phyloP scores from a whole-genome alignment of 805 yeast genomes.

The Metschnikowia amazonensis region DNA sequence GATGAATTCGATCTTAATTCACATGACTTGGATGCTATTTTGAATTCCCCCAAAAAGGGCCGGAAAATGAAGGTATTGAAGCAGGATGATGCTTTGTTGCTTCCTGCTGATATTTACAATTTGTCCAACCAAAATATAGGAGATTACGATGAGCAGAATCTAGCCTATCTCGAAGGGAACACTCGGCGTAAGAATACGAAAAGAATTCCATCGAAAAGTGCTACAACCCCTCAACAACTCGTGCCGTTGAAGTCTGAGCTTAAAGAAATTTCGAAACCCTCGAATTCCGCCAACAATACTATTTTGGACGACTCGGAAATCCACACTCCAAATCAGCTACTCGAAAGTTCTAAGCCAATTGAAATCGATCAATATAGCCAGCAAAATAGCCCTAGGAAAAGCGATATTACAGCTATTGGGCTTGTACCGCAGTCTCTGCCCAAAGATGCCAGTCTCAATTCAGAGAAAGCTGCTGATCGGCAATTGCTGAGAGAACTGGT shows the following conservation, averaged over 20 bases:
- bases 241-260: background rate
- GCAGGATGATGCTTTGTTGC: constrained; percentile 6
- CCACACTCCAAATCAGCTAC: background rate
- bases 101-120: constrained; percentile 22
- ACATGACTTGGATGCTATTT: constrained; percentile 16
- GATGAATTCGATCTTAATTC: constrained; percentile 20
- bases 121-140: constrained; percentile 31
- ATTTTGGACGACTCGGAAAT: background rate
- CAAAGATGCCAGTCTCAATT: background rate
- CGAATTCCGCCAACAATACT: background rate
- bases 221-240: background rate
- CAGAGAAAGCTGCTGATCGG: background rate
- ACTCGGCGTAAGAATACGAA: background rate
- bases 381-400: background rate
- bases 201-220: background rate
- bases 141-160: constrained; percentile 33
- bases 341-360: background rate
- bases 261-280: background rate
- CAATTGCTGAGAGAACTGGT: background rate
- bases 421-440: constrained; percentile 6
- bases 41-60: constrained; percentile 23
- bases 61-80: constrained; percentile 20
- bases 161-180: constrained; percentile 24
- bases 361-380: background rate
- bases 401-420: background rate